phyloP scores from a whole-genome alignment of 2,329 filamentous ascomycete species.

The Ceratocystis harringtonii region DNA sequence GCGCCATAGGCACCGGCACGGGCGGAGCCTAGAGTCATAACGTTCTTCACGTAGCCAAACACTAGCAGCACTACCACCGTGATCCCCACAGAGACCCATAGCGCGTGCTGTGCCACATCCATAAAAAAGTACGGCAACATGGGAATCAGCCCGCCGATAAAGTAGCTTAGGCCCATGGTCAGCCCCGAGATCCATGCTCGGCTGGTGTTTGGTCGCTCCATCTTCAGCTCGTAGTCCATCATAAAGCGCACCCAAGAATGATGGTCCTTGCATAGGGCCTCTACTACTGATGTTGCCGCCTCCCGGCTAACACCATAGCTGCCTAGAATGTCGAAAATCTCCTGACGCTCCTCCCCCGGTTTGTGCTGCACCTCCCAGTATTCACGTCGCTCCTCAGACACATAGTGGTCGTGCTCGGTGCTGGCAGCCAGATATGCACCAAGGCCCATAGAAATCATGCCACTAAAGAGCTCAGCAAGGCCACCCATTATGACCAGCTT shows the following conservation, averaged over 20 bases:
- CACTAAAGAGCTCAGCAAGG: slow-evolving; percentile 59
- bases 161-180: slow-evolving; percentile 54
- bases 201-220: slow-evolving; percentile 31
- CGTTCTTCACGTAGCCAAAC: slow-evolving; percentile 53
- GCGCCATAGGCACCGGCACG: slow-evolving; percentile 43
- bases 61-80: slow-evolving; percentile 45
- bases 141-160: slow-evolving; percentile 55
- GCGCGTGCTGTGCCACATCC: slow-evolving; percentile 29
- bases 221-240: slow-evolving; percentile 42
- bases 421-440: slow-evolving; percentile 56
- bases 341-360: slow-evolving; percentile 32
- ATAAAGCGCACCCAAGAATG: slow-evolving; percentile 41
- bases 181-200: slow-evolving; percentile 41
- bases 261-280: slow-evolving; percentile 33
- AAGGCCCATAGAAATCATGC: slow-evolving; percentile 63
- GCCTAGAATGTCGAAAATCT: slow-evolving; percentile 36
- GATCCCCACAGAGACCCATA: slow-evolving; percentile 45
- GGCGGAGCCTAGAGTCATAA: slow-evolving; percentile 28
- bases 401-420: slow-evolving; percentile 38
- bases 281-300: slow-evolving; percentile 32
- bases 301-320: slow-evolving; percentile 34
- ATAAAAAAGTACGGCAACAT: slow-evolving; percentile 55
- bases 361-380: slow-evolving; percentile 29
- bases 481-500: slow-evolving; percentile 56
- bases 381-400: slow-evolving; percentile 34